Percentiles rank a stretch among this genome's conserved stretches.
These are phyloP conservation scores for Gaultheria prostrata DNA, from an alignment of 148 eudicot genomes.

Conservation along the genomic window DNA sequence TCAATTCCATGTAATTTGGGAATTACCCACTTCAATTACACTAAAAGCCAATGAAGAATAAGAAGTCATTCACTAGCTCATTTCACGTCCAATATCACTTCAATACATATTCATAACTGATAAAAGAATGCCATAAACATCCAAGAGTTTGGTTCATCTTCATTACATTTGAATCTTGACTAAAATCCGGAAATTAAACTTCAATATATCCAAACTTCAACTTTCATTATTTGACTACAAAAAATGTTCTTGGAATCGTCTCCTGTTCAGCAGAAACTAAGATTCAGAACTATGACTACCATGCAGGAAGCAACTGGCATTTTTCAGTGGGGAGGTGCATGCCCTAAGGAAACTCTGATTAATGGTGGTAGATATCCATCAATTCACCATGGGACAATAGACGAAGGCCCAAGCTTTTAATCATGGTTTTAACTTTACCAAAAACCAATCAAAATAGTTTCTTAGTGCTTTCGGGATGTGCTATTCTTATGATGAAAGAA, in stretches of 20 bases:
- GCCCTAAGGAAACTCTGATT: neutral
- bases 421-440: neutral
- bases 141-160: neutral
- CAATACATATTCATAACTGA: neutral
- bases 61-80: neutral
- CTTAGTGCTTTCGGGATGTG: neutral
- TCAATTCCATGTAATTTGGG: too few species aligned
- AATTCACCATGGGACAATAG: neutral
- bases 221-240: neutral
- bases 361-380: neutral
- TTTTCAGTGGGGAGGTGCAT: conserved; percentile 6
- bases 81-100: neutral
- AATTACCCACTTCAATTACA: too few species aligned
- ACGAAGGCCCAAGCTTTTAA: neutral
- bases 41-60: neutral
- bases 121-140: neutral
- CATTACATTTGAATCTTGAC: neutral
- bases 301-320: neutral
- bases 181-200: neutral
- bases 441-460: neutral
- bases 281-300: conserved; percentile 3
- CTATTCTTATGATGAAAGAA: neutral
- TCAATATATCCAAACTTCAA: neutral
- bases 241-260: neutral
- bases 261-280: neutral